Percentiles rank a stretch among this genome's conserved stretches.
Evolutionary conservation across 371 early-diverging fungal genomes (phyloP).

Genomic region (Mortierella sp.): DNA sequence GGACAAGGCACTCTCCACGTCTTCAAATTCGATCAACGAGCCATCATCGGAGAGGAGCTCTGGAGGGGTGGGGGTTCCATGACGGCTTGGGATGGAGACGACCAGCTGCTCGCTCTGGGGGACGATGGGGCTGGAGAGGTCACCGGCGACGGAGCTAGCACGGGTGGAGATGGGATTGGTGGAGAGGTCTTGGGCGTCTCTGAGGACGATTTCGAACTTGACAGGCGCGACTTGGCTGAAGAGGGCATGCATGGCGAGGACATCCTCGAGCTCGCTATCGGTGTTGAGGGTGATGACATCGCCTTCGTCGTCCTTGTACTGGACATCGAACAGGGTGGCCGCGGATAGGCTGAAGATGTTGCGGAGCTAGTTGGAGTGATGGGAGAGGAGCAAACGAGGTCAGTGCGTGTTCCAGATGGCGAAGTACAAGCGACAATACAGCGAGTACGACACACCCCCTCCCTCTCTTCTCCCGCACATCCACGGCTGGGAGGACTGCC

Average conservation of each 20-base stretch:
- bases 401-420: no score
- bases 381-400: no score
- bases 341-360: slow-evolving; percentile 20
- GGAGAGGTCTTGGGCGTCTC: slow-evolving; percentile 4
- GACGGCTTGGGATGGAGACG: slow-evolving; percentile 2
- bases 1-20: slow-evolving; percentile 13
- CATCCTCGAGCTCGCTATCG: slow-evolving; percentile 45
- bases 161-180: background rate
- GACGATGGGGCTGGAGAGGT: background rate
- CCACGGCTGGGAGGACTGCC: no score
- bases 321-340: slow-evolving; percentile 17
- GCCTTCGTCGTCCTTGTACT: slow-evolving; percentile 52
- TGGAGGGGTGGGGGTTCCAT: background rate
- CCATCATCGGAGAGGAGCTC: slow-evolving; percentile 33
- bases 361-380: no score
- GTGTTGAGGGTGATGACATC: slow-evolving; percentile 49
- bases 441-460: no score
- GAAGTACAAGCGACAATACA: no score
- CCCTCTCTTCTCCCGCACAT: no score
- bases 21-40: slow-evolving; percentile 46
- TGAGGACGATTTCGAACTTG: slow-evolving; percentile 34
- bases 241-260: slow-evolving; percentile 34
- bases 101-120: no score
- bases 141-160: slow-evolving; percentile 5
- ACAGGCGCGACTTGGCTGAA: slow-evolving; percentile 41